Evolutionary conservation across 257 asterid species (phyloP).

Genomic region (Primulina tabacum): DNA sequence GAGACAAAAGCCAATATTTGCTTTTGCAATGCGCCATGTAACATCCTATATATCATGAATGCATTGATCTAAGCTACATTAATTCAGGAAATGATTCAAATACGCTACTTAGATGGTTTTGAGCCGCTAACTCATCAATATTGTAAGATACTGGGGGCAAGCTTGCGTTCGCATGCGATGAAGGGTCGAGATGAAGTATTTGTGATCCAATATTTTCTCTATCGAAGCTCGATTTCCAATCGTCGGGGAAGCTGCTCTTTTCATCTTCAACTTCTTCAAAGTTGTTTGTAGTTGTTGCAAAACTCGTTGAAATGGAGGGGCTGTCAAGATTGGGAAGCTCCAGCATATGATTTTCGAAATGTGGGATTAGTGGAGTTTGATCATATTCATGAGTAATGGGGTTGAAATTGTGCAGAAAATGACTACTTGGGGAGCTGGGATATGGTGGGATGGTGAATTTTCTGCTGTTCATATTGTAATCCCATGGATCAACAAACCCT

Average conservation of each 20-base stretch:
- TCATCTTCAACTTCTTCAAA: constrained; percentile 26
- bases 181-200: constrained; percentile 5
- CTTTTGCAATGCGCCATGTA: too few relatives aligned
- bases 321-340: constrained; percentile 49
- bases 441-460: constrained; percentile 22
- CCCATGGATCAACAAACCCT: constrained; percentile 33
- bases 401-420: constrained; percentile 9
- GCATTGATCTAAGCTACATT: constrained; percentile 12
- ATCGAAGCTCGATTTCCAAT: constrained; percentile 21
- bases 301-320: constrained; percentile 40
- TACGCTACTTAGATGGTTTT: constrained; percentile 18
- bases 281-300: constrained; percentile 24
- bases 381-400: constrained; percentile 14
- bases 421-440: constrained; percentile 17
- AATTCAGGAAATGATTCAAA: constrained; percentile 30
- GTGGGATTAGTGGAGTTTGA: constrained; percentile 20
- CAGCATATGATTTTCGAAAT: constrained; percentile 24
- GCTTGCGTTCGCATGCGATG: constrained; percentile 22
- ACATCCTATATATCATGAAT: not conserved
- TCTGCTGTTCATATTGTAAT: not conserved
- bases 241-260: constrained; percentile 1
- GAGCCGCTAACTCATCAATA: constrained; percentile 9
- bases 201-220: constrained; percentile 22
- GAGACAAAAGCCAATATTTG: not conserved
- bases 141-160: constrained; percentile 18